Base-by-base conservation (phyloP, 164 flowering plant genomes). In the Malania oleifera region DNA sequence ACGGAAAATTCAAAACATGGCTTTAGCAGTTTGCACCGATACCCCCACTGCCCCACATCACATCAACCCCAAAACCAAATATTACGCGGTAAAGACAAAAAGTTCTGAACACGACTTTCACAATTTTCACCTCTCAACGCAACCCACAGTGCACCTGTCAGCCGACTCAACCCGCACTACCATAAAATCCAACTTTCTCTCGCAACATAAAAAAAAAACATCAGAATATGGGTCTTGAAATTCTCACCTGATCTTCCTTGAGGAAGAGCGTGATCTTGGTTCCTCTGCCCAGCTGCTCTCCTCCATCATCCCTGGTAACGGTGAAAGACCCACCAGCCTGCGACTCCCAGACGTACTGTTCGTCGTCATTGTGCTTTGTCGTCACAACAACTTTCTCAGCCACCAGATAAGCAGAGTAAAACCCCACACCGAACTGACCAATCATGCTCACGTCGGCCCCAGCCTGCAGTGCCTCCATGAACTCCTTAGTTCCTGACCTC, bases 371-470 rank as follows among this genome's bases (percentile, higher is more conserved):
- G 70, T 82, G 87, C 63, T 82, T 82, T 7, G 82, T 70, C 0
- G 79, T 77, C 20, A 82, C 84, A 14, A 79, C 60, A 2, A 80
- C 87, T 63, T 77, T 82, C 65, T 82, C 87, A 5, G 84, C 82
- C 1, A 80, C 87, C 6, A 79, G 67, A 59, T 77, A 81, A 25
- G 80, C 71, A 6, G 83, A 79, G 61, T 79, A 78, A 53, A 78
- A 78, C 37, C 82, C 82, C 2, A 78, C 82, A 17, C 81, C 83
- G 15, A 77, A 77, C 17, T 80, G 80, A 5, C 81, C 84, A 34
- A 80, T 80, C 85, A 81, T 81, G 68, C 85, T 81, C n/a, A 81
- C 79, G 66, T 81, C 82, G 7, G 85, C 79, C 2, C 82, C 79
- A 15, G 81, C 82, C 44, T 63, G 69, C 58, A 81, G 43, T 13